Evolutionary conservation across 208 protist genomes (phyloP), one percentile per base, ranked within the genome.

Genomic region (Leishmania martiniquensis): DNA sequence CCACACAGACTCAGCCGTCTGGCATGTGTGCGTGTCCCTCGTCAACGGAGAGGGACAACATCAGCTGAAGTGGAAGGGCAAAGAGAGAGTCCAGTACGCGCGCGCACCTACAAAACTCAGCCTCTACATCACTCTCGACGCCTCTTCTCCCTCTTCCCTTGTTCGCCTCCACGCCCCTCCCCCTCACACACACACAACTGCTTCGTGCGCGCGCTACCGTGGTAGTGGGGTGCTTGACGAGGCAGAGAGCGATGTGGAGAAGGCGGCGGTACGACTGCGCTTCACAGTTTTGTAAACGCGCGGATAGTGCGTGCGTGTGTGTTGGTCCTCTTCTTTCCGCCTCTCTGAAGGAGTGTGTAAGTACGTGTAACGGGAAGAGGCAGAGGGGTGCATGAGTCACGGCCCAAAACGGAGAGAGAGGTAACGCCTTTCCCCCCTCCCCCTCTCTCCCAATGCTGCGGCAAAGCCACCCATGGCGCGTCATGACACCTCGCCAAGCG

Each of bases 401-500:
- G 45, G 32, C 17, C 37, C 45, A 37, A 29, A 29, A 42, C 47
- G 1, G 25, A 45, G 25, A 49, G 25, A 71, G n/a, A 49, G 29
- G 44, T 12, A n/a, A 4, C 15, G 29, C 25, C 32, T 32, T 29
- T 29, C 22, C 25, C n/a, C 29, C 29, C 29, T 39, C n/a, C n/a
- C 47, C 55, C 15, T 69, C 4, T 29, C 44, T 34, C 13, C 25
- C 51, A 39, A 85, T 83, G 79, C 71, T 85, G 37, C 88, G 81
- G 13, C 57, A 37, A 5, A 76, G 42, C n/a, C 25, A 5, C 15
- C 4, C 72, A 68, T 76, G 85, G 52, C 77, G 39, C 63, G 87
- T 81, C n/a, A 87, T 95, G 83, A 91, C 85, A 47, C 89, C 91
- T 17, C 84, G 89, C 20, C 83, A 84, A 34, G 91, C 91, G 25